Evolutionary conservation across 805 yeast species (phyloP).

Genomic region (Ogataea chonburiensis): DNA sequence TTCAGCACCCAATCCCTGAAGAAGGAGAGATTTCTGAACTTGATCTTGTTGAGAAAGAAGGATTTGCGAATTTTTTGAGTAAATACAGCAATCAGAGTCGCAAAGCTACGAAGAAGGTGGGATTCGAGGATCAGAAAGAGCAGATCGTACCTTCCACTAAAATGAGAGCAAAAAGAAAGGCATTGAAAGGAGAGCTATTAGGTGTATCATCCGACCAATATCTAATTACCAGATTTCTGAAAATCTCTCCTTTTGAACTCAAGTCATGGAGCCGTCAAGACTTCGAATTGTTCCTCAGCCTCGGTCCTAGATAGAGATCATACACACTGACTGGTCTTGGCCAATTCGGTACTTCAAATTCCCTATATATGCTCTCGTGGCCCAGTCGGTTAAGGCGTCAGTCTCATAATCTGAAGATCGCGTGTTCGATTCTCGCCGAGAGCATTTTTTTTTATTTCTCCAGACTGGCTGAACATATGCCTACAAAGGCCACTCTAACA

Average conservation of each 20-base stretch:
- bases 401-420: constrained; percentile 42
- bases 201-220: constrained; percentile 2
- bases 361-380: constrained; percentile 33
- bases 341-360: too few species aligned
- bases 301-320: background rate
- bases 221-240: constrained; percentile 8
- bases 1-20: constrained; percentile 8
- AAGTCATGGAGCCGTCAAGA: constrained; percentile 15
- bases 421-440: constrained; percentile 42
- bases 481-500: too few species aligned
- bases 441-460: constrained; percentile 30
- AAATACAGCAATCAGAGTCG: constrained; percentile 4
- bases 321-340: too few species aligned
- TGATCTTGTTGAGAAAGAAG: background rate
- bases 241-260: background rate
- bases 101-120: constrained; percentile 14
- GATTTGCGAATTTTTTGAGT: constrained; percentile 13
- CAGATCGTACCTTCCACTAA: too few species aligned
- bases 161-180: too few species aligned
- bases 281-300: constrained; percentile 10
- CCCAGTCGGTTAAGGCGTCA: constrained; percentile 42
- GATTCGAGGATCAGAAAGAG: constrained; percentile 13
- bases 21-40: constrained; percentile 1
- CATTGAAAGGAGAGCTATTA: too few species aligned
- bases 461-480: too few species aligned